These are phyloP conservation scores for Iberis pinnata DNA, from an alignment of 345 rosid species.

Conservation along the genomic window DNA sequence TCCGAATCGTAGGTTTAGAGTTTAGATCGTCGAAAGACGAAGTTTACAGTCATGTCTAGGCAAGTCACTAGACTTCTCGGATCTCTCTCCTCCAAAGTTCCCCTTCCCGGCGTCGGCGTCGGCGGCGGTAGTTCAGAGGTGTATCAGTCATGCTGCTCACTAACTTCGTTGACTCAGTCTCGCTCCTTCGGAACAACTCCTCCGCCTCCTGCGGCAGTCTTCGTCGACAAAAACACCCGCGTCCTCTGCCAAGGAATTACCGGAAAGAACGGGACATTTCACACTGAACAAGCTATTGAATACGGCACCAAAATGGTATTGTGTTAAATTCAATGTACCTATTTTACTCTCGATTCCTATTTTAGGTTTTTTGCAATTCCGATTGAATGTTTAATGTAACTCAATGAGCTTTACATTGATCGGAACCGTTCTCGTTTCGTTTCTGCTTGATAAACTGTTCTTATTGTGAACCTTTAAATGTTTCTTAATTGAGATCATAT, in stretches of 20 bases:
- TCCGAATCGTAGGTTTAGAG: constrained; percentile 7
- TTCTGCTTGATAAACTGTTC: not conserved
- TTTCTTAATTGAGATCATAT: not conserved
- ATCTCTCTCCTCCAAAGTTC: constrained; percentile 19
- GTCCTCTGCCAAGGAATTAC: constrained; percentile 94
- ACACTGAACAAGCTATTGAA: constrained; percentile 93
- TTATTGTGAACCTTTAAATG: not conserved
- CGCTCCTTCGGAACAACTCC: constrained; percentile 49
- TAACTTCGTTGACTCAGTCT: constrained; percentile 28
- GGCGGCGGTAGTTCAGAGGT: constrained; percentile 4
- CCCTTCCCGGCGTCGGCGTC: constrained; percentile 8
- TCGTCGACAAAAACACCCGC: constrained; percentile 83
- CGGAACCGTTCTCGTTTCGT: not conserved
- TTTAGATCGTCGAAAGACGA: not conserved
- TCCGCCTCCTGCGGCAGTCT: constrained; percentile 61
- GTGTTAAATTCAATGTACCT: too few relatives aligned
- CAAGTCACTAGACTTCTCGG: constrained; percentile 27
- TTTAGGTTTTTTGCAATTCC: not conserved
- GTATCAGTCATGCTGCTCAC: constrained; percentile 18
- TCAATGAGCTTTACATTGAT: not conserved
- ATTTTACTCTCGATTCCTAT: too few relatives aligned
- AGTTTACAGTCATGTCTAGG: constrained; percentile 16
- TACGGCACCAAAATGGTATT: constrained; percentile 54
- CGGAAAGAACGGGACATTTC: constrained; percentile 84
- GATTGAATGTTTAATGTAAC: not conserved